These are phyloP conservation scores for Aspergillus ruber DNA, from an alignment of 2,329 filamentous ascomycete species.

Conservation along the genomic window DNA sequence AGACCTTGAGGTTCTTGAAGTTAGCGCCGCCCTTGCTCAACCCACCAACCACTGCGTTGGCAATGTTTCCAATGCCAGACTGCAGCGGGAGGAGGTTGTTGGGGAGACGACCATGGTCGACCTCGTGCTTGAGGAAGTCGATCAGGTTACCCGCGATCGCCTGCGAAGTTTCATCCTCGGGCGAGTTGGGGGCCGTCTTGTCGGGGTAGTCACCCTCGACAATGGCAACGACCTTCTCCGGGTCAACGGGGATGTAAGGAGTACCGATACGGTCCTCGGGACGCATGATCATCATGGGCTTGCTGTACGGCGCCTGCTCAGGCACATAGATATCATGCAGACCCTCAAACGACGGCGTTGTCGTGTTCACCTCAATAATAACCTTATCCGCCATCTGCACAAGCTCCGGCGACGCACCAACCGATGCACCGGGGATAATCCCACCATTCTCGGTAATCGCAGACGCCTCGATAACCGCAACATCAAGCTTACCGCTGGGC, in stretches of 20 bases:
- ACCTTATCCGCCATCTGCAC: constrained; percentile 89
- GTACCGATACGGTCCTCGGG: constrained; percentile 83
- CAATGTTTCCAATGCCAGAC: constrained; percentile 87
- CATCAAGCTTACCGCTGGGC: constrained; percentile 67
- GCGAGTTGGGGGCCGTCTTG: constrained; percentile 65
- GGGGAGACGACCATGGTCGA: constrained; percentile 68
- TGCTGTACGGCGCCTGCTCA: constrained; percentile 71
- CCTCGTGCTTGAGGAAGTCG: constrained; percentile 81
- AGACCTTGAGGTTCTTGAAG: constrained; percentile 83
- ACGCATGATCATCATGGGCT: constrained; percentile 78
- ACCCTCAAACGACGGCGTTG: constrained; percentile 76
- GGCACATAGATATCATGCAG: constrained; percentile 88
- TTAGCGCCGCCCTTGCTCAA: constrained; percentile 65
- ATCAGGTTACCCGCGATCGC: constrained; percentile 75
- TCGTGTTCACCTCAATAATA: constrained; percentile 87
- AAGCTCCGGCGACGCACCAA: constrained; percentile 78
- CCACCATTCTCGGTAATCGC: constrained; percentile 85
- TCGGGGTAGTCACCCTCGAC: constrained; percentile 82
- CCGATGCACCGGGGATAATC: constrained; percentile 78
- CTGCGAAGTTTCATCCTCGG: constrained; percentile 65
- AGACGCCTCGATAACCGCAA: constrained; percentile 77
- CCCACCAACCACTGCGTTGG: constrained; percentile 83
- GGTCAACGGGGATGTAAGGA: constrained; percentile 74
- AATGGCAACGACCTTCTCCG: constrained; percentile 75
- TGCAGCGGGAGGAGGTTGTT: constrained; percentile 72